Evolutionary conservation across 169 alveolate genomes (phyloP).

Genomic region (Neospora caninum): DNA sequence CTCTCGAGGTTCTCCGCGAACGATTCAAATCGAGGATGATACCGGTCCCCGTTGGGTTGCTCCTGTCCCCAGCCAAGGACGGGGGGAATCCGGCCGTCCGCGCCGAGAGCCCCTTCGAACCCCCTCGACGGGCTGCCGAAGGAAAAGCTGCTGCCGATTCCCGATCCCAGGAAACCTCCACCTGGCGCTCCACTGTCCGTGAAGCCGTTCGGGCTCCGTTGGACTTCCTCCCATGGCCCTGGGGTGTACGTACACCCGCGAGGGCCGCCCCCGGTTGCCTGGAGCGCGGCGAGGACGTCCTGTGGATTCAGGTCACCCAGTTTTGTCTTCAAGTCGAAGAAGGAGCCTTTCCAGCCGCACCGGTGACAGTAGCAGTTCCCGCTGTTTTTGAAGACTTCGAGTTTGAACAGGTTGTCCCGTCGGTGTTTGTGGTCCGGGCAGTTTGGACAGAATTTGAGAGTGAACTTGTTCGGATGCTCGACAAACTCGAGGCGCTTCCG

Average conservation of each 20-base stretch:
- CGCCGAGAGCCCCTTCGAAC: background rate
- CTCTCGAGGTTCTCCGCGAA: background rate
- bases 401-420: slow-evolving; percentile 82
- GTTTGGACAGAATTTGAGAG: slow-evolving; percentile 82
- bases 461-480: slow-evolving; percentile 80
- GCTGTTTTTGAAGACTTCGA: slow-evolving; percentile 83
- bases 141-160: background rate
- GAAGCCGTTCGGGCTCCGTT: background rate
- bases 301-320: slow-evolving; percentile 78
- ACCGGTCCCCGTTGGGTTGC: slow-evolving; percentile 33
- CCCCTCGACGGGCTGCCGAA: background rate
- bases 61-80: background rate
- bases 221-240: background rate
- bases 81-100: background rate
- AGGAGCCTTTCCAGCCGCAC: slow-evolving; percentile 86
- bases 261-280: slow-evolving; percentile 21
- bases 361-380: slow-evolving; percentile 87
- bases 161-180: background rate
- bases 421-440: slow-evolving; percentile 87
- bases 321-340: slow-evolving; percentile 86
- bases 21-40: background rate
- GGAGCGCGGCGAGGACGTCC: background rate
- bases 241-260: background rate
- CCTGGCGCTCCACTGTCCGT: background rate
- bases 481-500: slow-evolving; percentile 80